These are phyloP conservation scores for Taxillus chinensis DNA, from an alignment of 164 flowering plant genomes.

Conservation along the genomic window DNA sequence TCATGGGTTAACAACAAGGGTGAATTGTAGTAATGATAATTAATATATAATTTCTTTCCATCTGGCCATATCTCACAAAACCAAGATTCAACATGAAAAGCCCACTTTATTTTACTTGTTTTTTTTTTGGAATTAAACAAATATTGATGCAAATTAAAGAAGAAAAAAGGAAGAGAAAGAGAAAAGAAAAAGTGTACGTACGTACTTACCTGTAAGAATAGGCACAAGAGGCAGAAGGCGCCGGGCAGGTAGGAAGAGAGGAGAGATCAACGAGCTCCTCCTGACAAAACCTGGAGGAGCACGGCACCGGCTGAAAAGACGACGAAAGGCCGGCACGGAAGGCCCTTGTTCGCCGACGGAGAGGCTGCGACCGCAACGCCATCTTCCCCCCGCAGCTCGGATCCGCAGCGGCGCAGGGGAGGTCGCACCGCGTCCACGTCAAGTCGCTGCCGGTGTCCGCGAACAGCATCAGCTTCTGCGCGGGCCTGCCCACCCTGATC, in stretches of 20 bases:
- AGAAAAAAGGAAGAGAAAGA: neutral
- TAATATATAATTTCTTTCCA: no score
- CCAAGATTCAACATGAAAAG: no score
- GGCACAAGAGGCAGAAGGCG: constrained; percentile 31
- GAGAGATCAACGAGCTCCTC: constrained; percentile 24
- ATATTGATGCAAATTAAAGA: neutral
- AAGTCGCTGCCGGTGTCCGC: constrained; percentile 76
- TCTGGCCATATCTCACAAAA: no score
- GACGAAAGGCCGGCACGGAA: constrained; percentile 32
- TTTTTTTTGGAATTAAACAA: no score
- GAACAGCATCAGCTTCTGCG: constrained; percentile 36
- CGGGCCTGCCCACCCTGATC: constrained; percentile 55
- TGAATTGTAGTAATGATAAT: no score
- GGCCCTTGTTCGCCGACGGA: constrained; percentile 4
- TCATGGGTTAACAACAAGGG: no score
- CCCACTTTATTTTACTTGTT: no score
- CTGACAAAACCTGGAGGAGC: constrained; percentile 34
- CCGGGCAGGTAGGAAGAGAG: constrained; percentile 38
- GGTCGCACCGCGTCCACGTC: constrained; percentile 64
- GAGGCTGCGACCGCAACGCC: neutral
- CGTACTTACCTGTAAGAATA: constrained; percentile 44
- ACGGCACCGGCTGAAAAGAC: constrained; percentile 34
- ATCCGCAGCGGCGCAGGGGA: constrained; percentile 8
- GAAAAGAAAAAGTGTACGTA: no score
- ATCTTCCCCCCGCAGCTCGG: constrained; percentile 2